Evolutionary conservation across 2,329 filamentous ascomycete species (phyloP).

Genomic region (Claviceps pazoutovae): DNA sequence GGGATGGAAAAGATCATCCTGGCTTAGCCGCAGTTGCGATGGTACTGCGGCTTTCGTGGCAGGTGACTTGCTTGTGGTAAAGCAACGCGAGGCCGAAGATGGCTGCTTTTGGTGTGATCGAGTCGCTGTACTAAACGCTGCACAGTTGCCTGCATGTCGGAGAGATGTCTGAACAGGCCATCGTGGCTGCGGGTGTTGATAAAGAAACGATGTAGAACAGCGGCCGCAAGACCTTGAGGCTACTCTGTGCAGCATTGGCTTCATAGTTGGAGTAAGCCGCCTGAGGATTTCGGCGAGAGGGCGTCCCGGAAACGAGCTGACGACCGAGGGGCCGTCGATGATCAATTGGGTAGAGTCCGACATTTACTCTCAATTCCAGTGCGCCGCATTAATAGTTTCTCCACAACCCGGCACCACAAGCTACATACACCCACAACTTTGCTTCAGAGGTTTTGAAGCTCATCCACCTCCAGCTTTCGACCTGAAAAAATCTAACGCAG

Average conservation of each 20-base stretch:
- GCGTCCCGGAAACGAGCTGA: background rate
- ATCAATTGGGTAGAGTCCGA: background rate
- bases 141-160: constrained; percentile 12
- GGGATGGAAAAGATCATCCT: constrained; percentile 83
- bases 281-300: background rate
- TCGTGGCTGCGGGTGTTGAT: constrained; percentile 15
- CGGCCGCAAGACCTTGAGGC: constrained; percentile 26
- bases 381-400: constrained; percentile 25
- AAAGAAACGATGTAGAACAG: constrained; percentile 21
- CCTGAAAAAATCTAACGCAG: constrained; percentile 5
- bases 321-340: background rate
- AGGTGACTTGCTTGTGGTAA: constrained; percentile 16
- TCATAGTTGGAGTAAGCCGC: constrained; percentile 16
- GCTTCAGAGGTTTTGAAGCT: constrained; percentile 19
- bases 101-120: constrained; percentile 7
- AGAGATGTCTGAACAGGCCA: constrained; percentile 13
- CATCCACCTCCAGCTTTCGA: constrained; percentile 8
- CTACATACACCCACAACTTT: background rate
- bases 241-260: constrained; percentile 26
- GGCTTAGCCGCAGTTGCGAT: constrained; percentile 34
- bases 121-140: constrained; percentile 8
- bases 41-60: constrained; percentile 16
- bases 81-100: constrained; percentile 12
- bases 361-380: constrained; percentile 15
- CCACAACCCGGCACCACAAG: constrained; percentile 12